A percentile compares a stretch with the other conserved stretches of the same genome.
These are phyloP conservation scores for Pseudogymnoascus sp. DNA, from an alignment of 2,329 filamentous ascomycete species.

Conservation along the genomic window DNA sequence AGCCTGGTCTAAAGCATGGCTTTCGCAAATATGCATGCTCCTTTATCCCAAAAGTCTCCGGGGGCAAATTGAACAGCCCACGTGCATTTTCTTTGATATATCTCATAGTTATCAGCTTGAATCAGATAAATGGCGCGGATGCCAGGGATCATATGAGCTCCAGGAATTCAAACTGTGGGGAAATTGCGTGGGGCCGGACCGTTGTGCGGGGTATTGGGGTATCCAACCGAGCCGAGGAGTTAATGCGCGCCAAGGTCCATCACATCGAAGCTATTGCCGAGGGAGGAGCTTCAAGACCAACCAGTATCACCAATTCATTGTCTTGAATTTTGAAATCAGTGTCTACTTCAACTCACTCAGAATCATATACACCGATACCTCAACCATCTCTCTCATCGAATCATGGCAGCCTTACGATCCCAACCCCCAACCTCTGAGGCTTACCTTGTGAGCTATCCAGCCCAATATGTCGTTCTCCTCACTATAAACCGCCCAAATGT, in stretches of 20 bases:
- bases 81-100: neutral
- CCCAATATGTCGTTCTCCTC: slow-evolving; percentile 46
- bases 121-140: neutral
- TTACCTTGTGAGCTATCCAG: slow-evolving; percentile 35
- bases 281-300: neutral
- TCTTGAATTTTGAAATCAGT: neutral
- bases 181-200: slow-evolving; percentile 3
- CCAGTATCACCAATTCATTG: neutral
- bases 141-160: neutral
- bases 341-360: neutral
- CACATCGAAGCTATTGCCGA: slow-evolving; percentile 2
- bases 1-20: neutral
- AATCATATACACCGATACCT: neutral
- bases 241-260: neutral
- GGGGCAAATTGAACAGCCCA: neutral
- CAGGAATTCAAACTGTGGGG: neutral
- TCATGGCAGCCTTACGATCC: slow-evolving; percentile 14
- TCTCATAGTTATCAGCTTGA: neutral
- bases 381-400: neutral
- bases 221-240: neutral
- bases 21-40: neutral
- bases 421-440: slow-evolving; percentile 14
- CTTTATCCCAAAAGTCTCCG: neutral
- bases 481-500: slow-evolving; percentile 46
- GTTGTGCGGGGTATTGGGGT: slow-evolving; percentile 4